A percentile compares a stretch with the other conserved stretches of the same genome.
These are phyloP conservation scores for Anacardium occidentale DNA, from an alignment of 345 rosid species.

Conservation along the genomic window DNA sequence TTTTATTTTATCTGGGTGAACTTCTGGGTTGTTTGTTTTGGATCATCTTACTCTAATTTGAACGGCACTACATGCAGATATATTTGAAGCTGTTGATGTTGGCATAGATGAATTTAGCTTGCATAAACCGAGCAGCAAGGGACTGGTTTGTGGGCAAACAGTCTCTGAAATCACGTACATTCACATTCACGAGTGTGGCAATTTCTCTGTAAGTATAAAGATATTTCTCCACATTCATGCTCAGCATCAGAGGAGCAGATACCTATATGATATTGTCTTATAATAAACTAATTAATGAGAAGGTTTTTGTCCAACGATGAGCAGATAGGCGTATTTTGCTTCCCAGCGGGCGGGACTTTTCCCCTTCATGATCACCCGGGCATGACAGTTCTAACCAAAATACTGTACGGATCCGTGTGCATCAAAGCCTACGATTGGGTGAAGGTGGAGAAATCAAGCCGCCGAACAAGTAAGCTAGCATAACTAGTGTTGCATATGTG, in stretches of 20 bases:
- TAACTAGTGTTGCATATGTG: no score
- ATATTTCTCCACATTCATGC: neutral
- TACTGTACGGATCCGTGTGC: conserved; percentile 44
- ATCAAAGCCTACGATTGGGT: conserved; percentile 49
- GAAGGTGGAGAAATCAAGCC: conserved; percentile 14
- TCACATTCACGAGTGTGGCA: conserved; percentile 40
- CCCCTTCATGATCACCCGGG: conserved; percentile 57
- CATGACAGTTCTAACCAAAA: conserved; percentile 51
- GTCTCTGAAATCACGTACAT: conserved; percentile 41
- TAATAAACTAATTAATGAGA: conserved; percentile 1
- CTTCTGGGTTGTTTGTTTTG: neutral
- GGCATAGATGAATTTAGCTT: conserved; percentile 36
- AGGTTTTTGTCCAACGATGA: no score
- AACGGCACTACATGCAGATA: conserved; percentile 13
- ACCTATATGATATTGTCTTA: neutral
- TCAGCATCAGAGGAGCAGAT: no score
- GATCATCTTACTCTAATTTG: neutral
- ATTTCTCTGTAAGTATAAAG: conserved; percentile 33
- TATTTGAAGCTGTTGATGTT: conserved; percentile 38
- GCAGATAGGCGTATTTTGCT: conserved; percentile 48
- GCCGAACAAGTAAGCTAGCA: conserved; percentile 27
- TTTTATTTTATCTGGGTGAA: neutral
- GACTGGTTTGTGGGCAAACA: conserved; percentile 25
- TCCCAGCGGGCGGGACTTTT: conserved; percentile 35
- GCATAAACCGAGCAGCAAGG: conserved; percentile 22